phyloP scores from a whole-genome alignment of 73 alveolate species.

The Paraurostyla sp. region DNA sequence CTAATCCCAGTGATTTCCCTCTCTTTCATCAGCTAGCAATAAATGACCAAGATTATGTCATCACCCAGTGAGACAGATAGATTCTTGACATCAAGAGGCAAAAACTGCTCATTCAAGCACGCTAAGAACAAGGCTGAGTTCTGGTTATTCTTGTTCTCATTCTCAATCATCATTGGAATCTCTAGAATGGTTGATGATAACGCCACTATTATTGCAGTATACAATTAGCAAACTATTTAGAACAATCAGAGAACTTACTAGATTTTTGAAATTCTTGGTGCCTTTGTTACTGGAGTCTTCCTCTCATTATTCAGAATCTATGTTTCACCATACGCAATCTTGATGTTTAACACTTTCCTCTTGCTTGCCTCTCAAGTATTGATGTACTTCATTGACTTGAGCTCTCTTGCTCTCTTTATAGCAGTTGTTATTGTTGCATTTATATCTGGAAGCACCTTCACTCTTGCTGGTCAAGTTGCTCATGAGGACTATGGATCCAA shows the following conservation, averaged over 20 bases:
- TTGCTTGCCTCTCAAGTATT: neutral
- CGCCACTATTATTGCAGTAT: neutral
- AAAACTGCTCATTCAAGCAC: conserved; percentile 1
- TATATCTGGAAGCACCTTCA: neutral
- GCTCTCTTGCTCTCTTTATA: conserved; percentile 11
- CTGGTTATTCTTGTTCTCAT: conserved; percentile 12
- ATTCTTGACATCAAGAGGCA: neutral
- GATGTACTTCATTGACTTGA: neutral
- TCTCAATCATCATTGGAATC: conserved; percentile 18
- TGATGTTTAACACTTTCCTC: conserved; percentile 9
- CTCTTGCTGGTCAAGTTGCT: conserved; percentile 31
- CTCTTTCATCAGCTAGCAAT: neutral
- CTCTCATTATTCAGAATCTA: conserved; percentile 27
- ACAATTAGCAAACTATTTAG: neutral
- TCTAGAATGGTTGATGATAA: conserved; percentile 40
- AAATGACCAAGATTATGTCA: neutral
- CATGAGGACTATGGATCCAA: conserved; percentile 44
- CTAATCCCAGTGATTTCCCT: conserved; percentile 16
- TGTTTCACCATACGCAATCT: conserved; percentile 24
- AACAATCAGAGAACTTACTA: neutral
- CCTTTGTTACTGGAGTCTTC: conserved; percentile 39
- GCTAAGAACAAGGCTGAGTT: conserved; percentile 18
- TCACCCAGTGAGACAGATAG: conserved; percentile 30
- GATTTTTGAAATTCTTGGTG: conserved; percentile 13
- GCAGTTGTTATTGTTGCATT: conserved; percentile 1